These are phyloP conservation scores for Brasilioporus rufonigricans DNA, from an alignment of 768 basidiomycete genomes.

Conservation along the genomic window DNA sequence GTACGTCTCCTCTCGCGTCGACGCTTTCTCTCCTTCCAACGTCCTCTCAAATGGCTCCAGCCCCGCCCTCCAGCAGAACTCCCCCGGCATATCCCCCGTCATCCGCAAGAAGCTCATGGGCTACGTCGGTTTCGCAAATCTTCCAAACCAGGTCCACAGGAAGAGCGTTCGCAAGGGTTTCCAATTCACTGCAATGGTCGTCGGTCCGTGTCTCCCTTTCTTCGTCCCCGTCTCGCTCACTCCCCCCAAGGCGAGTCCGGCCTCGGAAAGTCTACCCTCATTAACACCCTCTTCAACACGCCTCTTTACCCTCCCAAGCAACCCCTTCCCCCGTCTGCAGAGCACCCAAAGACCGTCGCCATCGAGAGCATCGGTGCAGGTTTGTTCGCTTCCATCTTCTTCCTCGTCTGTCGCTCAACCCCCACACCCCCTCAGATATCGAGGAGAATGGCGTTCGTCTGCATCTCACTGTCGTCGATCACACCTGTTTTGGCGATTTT, in stretches of 20 bases:
- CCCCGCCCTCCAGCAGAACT: slow-evolving; percentile 50
- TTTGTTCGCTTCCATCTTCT: slow-evolving; percentile 32
- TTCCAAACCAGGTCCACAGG: slow-evolving; percentile 99
- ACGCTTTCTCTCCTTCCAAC: slow-evolving; percentile 55
- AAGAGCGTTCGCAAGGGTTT: slow-evolving; percentile 98
- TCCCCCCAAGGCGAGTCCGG: slow-evolving; percentile 87
- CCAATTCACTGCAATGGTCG: slow-evolving; percentile 99
- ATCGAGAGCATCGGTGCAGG: slow-evolving; percentile 99
- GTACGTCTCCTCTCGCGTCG: slow-evolving; percentile 62
- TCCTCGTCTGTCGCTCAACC: slow-evolving; percentile 8
- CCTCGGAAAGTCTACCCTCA: slow-evolving; percentile 96
- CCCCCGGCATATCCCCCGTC: slow-evolving; percentile 35
- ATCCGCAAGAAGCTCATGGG: slow-evolving; percentile 92
- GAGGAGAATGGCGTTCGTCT: slow-evolving; percentile 98
- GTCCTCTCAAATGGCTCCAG: slow-evolving; percentile 61
- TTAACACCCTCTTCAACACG: slow-evolving; percentile 99
- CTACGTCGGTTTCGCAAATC: slow-evolving; percentile 95
- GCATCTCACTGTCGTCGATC: slow-evolving; percentile 98
- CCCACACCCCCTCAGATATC: slow-evolving; percentile 67
- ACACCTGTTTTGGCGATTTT: slow-evolving; percentile 98
- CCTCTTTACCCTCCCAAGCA: slow-evolving; percentile 89
- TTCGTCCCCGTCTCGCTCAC: not conserved
- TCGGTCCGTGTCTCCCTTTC: slow-evolving; percentile 63
- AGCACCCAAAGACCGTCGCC: slow-evolving; percentile 89
- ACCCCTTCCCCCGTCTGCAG: slow-evolving; percentile 78